Evolutionary conservation across 768 basidiomycete genomes (phyloP), one percentile per base, ranked within the genome.

Genomic region (Peribolospora kevripleyi): DNA sequence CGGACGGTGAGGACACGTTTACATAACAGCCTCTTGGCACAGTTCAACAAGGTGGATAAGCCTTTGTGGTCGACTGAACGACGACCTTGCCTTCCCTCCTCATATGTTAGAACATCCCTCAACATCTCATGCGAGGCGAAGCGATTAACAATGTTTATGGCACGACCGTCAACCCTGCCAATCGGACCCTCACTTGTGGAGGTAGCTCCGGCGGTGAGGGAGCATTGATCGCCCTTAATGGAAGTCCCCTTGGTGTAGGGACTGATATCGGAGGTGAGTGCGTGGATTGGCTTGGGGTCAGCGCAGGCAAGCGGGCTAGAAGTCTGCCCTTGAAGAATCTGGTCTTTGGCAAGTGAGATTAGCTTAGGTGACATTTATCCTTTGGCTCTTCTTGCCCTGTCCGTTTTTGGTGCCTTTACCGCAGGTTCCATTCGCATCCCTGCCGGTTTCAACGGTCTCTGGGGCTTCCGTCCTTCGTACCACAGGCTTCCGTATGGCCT

Each of bases 71-170:
- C 0, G 84, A 77, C 54, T 78, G 81, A 6, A 76, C 75, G 59
- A 84, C 81, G 1, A 84, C 84, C 62, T 65, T 84, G n/a, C 81
- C 83, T 0, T 82, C 84, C 63, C 51, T 14, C 41, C n/a, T 14
- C 38, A 9, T 7, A 7, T 39, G 51, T 6, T 52, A 37, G 37
- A 14, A 11, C 13, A 40, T 41, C 51, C 37, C 37, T 14, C 37
- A 13, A 14, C 48, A 38, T 13, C 8, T 47, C 38, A 13, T 8
- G 13, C 3, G 43, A 43, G 51, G 41, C 57, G 58, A 59, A 6
- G 58, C 55, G 46, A 59, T 62, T 13, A 54, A 86, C 61, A 67
- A 77, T 55, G 70, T 84, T 39, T 86, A 81, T 61, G 84, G 84
- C 3, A 71, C 81, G 54, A 86, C 84, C 0, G 63, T 70, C 10